Evolutionary conservation across 192 early-diverging fungal genomes (phyloP), one percentile per base, ranked within the genome.

Genomic region (Dissophora ornata): DNA sequence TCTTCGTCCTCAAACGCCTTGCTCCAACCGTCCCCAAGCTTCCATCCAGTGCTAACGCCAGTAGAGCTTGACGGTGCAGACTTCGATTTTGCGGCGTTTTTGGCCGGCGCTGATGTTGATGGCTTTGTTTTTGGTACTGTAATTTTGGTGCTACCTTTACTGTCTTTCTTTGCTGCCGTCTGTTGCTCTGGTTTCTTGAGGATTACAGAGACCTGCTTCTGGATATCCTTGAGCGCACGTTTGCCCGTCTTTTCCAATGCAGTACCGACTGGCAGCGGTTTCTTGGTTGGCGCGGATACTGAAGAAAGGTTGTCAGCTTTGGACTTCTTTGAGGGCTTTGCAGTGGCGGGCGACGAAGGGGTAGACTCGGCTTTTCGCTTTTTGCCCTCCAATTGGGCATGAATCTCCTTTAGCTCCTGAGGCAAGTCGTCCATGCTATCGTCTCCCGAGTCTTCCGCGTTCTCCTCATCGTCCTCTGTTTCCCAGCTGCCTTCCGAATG

Each of bases 361-460:
- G 21, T 5, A 16, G 55, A 19, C 2, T 59, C 59, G 1, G 51
- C 19, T 32, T 67, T 67, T 15, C 53, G 21, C 34, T 77, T 77
- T 47, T 19, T 67, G 16, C 38, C 25, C 10, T 61, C 63, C 58
- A 77, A n/a, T 25, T 51, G 57, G 12, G 49, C 58, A 29, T 60
- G 50, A 24, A 77, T 67, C 2, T 47, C 59, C 53, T 67, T 67
- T 13, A 77, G 46, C 45, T 77, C 73, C 36, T 61, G 58, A 16
- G 73, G 73, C 15, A 77, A 26, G 30, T 77, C 73, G 26, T 77
- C 73, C 73, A 77, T 77, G 29, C 73, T 77, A 21, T 77, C 73
- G 30, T 67, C 46, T 16, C 64, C 73, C 41, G 64, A 67, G 38
- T 52, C 40, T 0, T 47, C 29, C 4, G 16, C 56, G 2, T 50